A percentile compares a stretch with the other conserved stretches of the same genome.
Conservation (phyloP, 306 rosid genomes). For the Fragaria ananassa region DNA sequence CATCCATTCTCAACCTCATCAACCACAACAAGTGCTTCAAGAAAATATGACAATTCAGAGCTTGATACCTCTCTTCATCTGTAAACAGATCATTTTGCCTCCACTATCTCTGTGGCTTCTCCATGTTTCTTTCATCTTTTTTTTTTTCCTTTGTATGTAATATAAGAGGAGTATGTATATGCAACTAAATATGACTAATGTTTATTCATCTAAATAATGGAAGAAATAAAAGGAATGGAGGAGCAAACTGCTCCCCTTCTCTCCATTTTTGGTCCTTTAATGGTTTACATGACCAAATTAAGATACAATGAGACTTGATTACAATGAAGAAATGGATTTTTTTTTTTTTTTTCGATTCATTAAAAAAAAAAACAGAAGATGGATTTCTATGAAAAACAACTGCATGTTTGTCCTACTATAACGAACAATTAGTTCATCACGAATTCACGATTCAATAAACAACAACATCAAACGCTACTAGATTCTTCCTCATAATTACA, state of each 20-base stretch:
- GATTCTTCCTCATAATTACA: not conserved
- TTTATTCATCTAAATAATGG: conserved; percentile 15
- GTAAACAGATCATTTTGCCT: conserved; percentile 34
- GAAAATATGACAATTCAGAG: conserved; percentile 56
- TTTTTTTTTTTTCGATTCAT: no score
- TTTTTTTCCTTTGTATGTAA: not conserved
- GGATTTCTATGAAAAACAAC: not conserved
- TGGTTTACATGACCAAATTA: not conserved
- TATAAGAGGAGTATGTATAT: conserved; percentile 5
- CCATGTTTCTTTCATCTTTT: not conserved
- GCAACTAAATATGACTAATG: conserved; percentile 8
- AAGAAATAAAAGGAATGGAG: conserved; percentile 16
- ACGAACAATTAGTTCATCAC: not conserved
- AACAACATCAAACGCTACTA: not conserved
- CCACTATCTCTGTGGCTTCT: not conserved
- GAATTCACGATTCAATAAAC: no score
- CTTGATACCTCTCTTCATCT: conserved; percentile 96
- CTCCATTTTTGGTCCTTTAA: conserved; percentile 1
- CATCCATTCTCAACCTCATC: conserved; percentile 31
- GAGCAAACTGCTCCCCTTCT: conserved; percentile 9
- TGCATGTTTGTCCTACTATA: not conserved
- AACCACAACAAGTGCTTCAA: conserved; percentile 39
- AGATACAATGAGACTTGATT: not conserved
- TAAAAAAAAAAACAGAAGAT: not conserved
- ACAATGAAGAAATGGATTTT: not conserved